Percentiles rank a stretch among this genome's conserved stretches.
Conservation (phyloP, 1,284 basidiomycete species). For the Wallemia hederae region DNA sequence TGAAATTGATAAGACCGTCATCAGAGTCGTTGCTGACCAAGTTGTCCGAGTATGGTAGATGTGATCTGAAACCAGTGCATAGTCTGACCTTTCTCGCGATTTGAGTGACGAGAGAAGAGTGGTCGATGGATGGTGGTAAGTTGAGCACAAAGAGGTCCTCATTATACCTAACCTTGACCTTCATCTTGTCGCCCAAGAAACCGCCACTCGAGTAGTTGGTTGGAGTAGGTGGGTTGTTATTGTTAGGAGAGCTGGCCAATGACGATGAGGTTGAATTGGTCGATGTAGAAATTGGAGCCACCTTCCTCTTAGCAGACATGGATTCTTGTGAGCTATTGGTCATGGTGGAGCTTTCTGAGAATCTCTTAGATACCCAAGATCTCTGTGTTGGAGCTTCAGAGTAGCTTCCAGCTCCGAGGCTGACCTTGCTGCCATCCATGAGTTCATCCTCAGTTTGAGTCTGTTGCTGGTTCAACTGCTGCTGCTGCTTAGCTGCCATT, state of each 20-base stretch:
- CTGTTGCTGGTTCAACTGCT: slow-evolving; percentile 1
- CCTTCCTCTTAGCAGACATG: slow-evolving; percentile 1
- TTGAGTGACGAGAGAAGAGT: slow-evolving; percentile 52
- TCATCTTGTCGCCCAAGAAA: slow-evolving; percentile 22
- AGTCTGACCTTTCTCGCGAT: slow-evolving; percentile 73
- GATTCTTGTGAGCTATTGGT: not conserved
- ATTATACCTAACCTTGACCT: slow-evolving; percentile 62
- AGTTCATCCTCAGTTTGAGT: slow-evolving; percentile 3
- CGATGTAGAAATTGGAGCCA: slow-evolving; percentile 3
- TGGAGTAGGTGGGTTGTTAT: slow-evolving; percentile 2
- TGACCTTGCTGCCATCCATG: slow-evolving; percentile 9
- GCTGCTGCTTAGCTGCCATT: slow-evolving; percentile 5
- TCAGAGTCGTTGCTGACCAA: slow-evolving; percentile 20
- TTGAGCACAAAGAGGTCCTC: slow-evolving; percentile 80
- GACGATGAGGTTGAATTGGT: slow-evolving; percentile 6
- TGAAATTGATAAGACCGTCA: slow-evolving; percentile 45
- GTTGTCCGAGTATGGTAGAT: not conserved
- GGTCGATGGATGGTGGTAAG: slow-evolving; percentile 44
- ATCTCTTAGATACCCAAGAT: not conserved
- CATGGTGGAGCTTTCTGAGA: not conserved
- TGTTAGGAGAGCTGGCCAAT: slow-evolving; percentile 3
- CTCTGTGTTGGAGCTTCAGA: not conserved
- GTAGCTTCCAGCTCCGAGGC: slow-evolving; percentile 8
- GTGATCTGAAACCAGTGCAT: slow-evolving; percentile 30
- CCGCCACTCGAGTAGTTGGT: slow-evolving; percentile 7